Evolutionary conservation across 2,329 filamentous ascomycete genomes (phyloP), one percentile per base, ranked within the genome.

Genomic region (Trichoderma citrinoviride): DNA sequence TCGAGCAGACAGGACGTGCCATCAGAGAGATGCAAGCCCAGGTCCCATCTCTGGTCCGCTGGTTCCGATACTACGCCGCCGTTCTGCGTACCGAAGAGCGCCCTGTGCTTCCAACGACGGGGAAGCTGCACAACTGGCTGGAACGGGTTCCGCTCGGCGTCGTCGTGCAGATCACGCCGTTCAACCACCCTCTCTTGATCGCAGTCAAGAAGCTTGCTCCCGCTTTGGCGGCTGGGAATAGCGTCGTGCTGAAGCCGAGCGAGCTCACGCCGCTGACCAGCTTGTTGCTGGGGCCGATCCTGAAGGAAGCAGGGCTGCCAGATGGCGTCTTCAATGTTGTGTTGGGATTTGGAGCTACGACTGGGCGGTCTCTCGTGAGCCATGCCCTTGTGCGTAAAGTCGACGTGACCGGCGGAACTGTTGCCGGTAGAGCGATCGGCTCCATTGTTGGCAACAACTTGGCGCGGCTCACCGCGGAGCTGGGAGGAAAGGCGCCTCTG

Each of bases 361-460:
- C 85, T 0, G 85, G 84, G 10, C 78, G 77, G n/a, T 79, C 80
- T 0, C 79, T 87, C 4, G 83, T 82, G 14, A 75, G 83, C 29
- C 88, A 84, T 64, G 74, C 75, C 2, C 74, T 81, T 2, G 77
- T 84, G 2, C 78, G 85, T 76, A 92, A 92, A 79, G 84, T 92
- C 64, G 89, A 90, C 69, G 87, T 93, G 70, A 92, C 90, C 43
- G 90, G 90, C 49, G 89, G 88, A n/a, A 92, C 89, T 23, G 78
- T 79, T n/a, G 87, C 89, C 19, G 90, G 89, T 5, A 82, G 87
- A 65, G 83, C 85, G 41, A 90, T 92, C 71, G 88, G 90, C 68
- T 81, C 86, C 49, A 82, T 89, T 46, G 87, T 85, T 27, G 84
- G 86, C 47, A 83, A 81, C 67, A 91, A 91, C 76, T 77, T 91